Evolutionary conservation across 257 asterid genomes (phyloP), one percentile per base, ranked within the genome.

Genomic region (Jasminum sambac): DNA sequence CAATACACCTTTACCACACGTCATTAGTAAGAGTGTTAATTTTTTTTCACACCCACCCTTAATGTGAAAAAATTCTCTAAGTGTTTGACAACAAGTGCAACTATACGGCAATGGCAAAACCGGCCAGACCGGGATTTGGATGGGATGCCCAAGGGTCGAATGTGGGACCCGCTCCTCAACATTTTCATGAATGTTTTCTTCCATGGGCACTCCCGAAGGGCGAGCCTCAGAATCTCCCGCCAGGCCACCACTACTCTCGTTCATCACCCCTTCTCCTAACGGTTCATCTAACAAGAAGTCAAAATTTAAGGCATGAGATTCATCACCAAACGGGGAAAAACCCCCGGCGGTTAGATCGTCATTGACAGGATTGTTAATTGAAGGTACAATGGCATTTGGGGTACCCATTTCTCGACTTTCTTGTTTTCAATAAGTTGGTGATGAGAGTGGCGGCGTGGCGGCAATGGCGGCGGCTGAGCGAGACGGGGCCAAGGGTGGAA

Each of bases 1-100:
- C n/a, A n/a, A n/a, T n/a, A n/a, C n/a, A n/a, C n/a, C n/a, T n/a
- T n/a, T n/a, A n/a, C n/a, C 4, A 30, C 36, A 30, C 4, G 36
- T 30, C 36, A 30, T 4, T 30, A 4, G 36, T 30, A 30, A 30
- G 36, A 30, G 36, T 30, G 4, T 4, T 30, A 30, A 1, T n/a
- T n/a, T n/a, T n/a, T n/a, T 0, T 9, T 5, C n/a, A 23, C 39
- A 64, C 74, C 30, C 50, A 86, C 97, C 97, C 67, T 89, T 82
- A 9, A 74, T 64, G 63, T 87, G 97, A 63, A 57, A 71, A 9
- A 84, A 57, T 74, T 91, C 85, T 68, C 97, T 65, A 6, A 91
- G 89, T 11, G 80, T 61, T 70, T 80, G 88, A 77, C 89, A 87
- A 66, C 79, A 81, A 70, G 83, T 72, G 78, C 96, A 90, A 52